Conservation (phyloP, 2,329 filamentous ascomycete species). For the Clathrospora elynae region DNA sequence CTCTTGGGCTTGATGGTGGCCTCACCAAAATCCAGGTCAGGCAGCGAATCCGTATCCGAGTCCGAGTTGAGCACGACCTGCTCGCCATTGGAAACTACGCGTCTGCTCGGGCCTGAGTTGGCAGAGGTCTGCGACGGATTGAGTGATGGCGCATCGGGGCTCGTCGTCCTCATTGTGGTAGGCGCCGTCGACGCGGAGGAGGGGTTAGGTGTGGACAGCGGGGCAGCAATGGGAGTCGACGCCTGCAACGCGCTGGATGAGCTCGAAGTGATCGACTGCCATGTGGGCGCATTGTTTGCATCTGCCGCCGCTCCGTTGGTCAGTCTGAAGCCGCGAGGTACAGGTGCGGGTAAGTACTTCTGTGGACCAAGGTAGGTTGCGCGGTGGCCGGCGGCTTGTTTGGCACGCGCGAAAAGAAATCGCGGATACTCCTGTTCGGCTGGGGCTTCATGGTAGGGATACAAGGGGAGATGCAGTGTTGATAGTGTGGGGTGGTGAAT, state of each 20-base stretch:
- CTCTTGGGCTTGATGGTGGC: conserved; percentile 16
- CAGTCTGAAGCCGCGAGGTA: conserved; percentile 2
- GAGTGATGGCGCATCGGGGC: conserved; percentile 16
- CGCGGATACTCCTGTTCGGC: conserved; percentile 49
- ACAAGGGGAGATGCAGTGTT: not conserved
- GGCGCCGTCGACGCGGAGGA: conserved; percentile 13
- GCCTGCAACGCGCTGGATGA: not conserved
- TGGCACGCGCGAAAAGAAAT: conserved; percentile 55
- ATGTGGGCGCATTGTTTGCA: conserved; percentile 6
- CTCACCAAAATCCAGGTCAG: conserved; percentile 56
- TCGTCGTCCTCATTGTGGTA: conserved; percentile 4
- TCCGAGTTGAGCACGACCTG: conserved; percentile 68
- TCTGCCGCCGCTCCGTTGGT: conserved; percentile 6
- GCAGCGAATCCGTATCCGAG: conserved; percentile 62
- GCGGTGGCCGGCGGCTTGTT: conserved; percentile 23
- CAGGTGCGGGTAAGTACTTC: conserved; percentile 19
- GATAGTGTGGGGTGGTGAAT: conserved; percentile 8
- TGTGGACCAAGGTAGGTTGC: conserved; percentile 27
- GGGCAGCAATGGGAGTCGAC: not conserved
- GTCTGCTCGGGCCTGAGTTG: conserved; percentile 50
- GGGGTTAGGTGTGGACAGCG: not conserved
- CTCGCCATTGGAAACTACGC: conserved; percentile 60
- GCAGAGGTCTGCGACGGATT: conserved; percentile 34
- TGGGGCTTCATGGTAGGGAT: conserved; percentile 21
- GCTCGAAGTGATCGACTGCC: not conserved